Base-by-base conservation (phyloP, 2,329 filamentous ascomycete genomes). In the Clarireedia hainanense region DNA sequence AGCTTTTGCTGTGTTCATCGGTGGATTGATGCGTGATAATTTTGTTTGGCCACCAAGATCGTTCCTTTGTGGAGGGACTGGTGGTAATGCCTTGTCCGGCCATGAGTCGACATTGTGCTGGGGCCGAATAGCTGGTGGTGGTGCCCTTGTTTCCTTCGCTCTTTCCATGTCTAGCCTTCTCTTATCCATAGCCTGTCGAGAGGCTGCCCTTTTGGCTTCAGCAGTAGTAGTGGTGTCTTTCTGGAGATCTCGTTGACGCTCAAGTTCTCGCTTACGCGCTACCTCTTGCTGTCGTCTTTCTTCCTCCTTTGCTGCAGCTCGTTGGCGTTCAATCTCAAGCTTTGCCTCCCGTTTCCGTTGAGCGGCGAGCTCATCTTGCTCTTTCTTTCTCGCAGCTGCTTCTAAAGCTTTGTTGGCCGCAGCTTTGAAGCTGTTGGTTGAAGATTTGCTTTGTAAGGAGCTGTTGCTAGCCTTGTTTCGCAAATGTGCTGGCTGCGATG, bases 301-400 rank as follows among this genome's bases (percentile, higher is more conserved):
- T 62, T 88, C 85, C 58, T 86, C 84, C 62, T 86, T 84, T 17
- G 74, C 70, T 5, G 80, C 82, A 48, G 81, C 81, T 57, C 87
- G 80, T 72, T 91, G 90, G 48, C 87, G 84, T 68, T 95, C 90
- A 36, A 88, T 74, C 64, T 95, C 89, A 15, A 84, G 80, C 71
- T 95, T 96, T 39, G 86, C 84, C 20, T 95, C 88, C 7, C 85
- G 84, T 66, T 89, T 92, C 50, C 85, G 83, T 65, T 91, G 85
- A 14, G 83, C 82, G 61, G 91, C 88, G 48, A 84, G 83, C 67
- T 95, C 89, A 64, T 95, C 91, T 68, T 85, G 86, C 69, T 95
- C 90, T 68, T 87, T 92, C 71, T 91, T 91, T 66, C 84, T 86
- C 40, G 89, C 87, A 2, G 86, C 89, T 48, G 87, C 77, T 53